phyloP scores from a whole-genome alignment of 1,284 basidiomycete genomes.

The Pseudozyma thailandica region DNA sequence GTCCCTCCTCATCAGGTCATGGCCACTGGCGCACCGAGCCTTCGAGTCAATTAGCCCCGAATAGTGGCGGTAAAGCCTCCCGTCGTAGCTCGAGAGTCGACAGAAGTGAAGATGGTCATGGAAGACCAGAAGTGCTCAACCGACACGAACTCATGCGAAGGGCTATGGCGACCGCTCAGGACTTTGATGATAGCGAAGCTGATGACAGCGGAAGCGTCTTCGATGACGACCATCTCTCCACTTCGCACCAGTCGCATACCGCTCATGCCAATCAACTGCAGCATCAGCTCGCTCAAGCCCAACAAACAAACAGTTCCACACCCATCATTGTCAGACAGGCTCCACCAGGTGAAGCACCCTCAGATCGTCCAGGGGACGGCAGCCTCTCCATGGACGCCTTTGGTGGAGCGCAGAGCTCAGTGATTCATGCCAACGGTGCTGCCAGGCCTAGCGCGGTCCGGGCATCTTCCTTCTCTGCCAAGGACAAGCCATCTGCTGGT shows the following conservation, averaged over 20 bases:
- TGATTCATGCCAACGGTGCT: constrained; percentile 11
- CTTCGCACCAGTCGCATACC: constrained; percentile 38
- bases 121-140: constrained; percentile 45
- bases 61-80: constrained; percentile 20
- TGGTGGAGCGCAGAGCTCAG: constrained; percentile 10
- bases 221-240: constrained; percentile 37
- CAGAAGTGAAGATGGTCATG: constrained; percentile 46
- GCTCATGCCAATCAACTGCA: neutral
- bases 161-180: constrained; percentile 57
- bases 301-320: constrained; percentile 23
- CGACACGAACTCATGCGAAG: constrained; percentile 62
- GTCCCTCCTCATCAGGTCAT: constrained; percentile 23
- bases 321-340: constrained; percentile 32
- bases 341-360: neutral
- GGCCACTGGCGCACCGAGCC: constrained; percentile 28
- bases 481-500: neutral
- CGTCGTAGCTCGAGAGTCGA: constrained; percentile 40
- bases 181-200: constrained; percentile 19
- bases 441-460: neutral
- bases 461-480: constrained; percentile 1
- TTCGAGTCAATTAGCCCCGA: neutral
- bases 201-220: constrained; percentile 38
- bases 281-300: neutral
- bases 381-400: constrained; percentile 55
- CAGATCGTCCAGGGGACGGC: constrained; percentile 53